Base-by-base conservation (phyloP, 345 rosid genomes). In the Salix brachista region DNA sequence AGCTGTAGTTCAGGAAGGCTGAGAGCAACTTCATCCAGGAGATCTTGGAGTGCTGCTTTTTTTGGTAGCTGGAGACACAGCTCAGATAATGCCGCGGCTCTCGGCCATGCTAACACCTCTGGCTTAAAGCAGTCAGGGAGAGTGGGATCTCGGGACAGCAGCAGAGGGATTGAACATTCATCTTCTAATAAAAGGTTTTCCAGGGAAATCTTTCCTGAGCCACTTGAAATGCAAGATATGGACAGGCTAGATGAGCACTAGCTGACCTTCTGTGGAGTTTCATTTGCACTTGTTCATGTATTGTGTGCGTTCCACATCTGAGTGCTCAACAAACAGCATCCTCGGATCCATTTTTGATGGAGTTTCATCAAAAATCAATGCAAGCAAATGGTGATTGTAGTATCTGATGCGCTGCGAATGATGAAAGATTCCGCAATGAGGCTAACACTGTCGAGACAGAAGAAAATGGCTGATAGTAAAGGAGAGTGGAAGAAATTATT, bases 31-130 rank as follows among this genome's bases (percentile, higher is more conserved):
- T 94, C 99, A 8, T 93, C 99, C 0, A 84, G 94, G 78, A 89
- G 98, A 25, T 96, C 97, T 1, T 96, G 99, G 99, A 94, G 88
- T 34, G 91, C 97, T 32, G 87, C 98, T 17, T 76, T 96, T 39
- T 94, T 96, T n/a, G 94, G 99, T 42, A 96, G 98, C 77, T 94
- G 98, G 99, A 89, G 95, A n/a, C 97, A 87, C 62, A 91, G 91
- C 65, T 82, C 95, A 0, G 98, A 96, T 37, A 44, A 70, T 6
- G 52, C 79, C 19, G 1, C 56, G 5, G 4, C 34, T 21, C 32
- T 32, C 66, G 82, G 79, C 87, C 78, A 42, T 21, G 61, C 60
- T 54, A 72, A 25, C 67, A 77, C 81, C 3, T 77, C 84, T 70
- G 87, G 94, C 81, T 81, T 87, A 44, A 95, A 86, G 76, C 92